These are phyloP conservation scores for Xylaria sp. DNA, from an alignment of 2,329 filamentous ascomycete species.

Conservation along the genomic window DNA sequence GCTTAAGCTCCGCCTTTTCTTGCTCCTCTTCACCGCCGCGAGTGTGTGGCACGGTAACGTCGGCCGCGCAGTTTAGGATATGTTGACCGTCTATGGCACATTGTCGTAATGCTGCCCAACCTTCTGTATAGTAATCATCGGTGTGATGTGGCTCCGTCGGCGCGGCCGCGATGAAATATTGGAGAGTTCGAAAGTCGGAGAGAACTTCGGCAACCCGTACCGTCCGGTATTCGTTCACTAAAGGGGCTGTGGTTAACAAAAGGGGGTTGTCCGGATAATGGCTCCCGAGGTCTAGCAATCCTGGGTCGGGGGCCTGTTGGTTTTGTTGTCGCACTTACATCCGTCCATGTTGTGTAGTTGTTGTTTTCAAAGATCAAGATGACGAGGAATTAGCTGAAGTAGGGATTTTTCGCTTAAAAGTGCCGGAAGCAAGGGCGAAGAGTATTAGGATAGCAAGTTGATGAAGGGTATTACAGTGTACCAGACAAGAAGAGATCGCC, in stretches of 20 bases:
- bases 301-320: not conserved
- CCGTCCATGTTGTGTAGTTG: slow-evolving; percentile 39
- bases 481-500: slow-evolving; percentile 14
- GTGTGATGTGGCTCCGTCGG: slow-evolving; percentile 59
- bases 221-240: slow-evolving; percentile 66
- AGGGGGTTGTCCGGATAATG: not conserved
- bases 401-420: slow-evolving; percentile 19
- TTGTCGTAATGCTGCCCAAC: slow-evolving; percentile 66
- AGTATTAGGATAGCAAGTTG: slow-evolving; percentile 15
- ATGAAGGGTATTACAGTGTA: slow-evolving; percentile 19
- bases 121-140: slow-evolving; percentile 67
- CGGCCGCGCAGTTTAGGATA: slow-evolving; percentile 68
- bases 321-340: slow-evolving; percentile 37
- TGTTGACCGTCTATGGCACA: slow-evolving; percentile 67
- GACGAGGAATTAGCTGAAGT: slow-evolving; percentile 2
- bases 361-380: not conserved
- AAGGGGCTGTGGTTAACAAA: slow-evolving; percentile 29
- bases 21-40: slow-evolving; percentile 64
- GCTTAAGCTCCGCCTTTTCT: slow-evolving; percentile 65
- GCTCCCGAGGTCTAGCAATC: not conserved
- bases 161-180: slow-evolving; percentile 65
- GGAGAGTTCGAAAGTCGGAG: slow-evolving; percentile 64
- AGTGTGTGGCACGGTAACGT: slow-evolving; percentile 61
- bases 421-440: not conserved
- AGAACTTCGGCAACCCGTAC: slow-evolving; percentile 66